phyloP scores from a whole-genome alignment of 2,329 filamentous ascomycete species.

The Colletotrichum filicis region DNA sequence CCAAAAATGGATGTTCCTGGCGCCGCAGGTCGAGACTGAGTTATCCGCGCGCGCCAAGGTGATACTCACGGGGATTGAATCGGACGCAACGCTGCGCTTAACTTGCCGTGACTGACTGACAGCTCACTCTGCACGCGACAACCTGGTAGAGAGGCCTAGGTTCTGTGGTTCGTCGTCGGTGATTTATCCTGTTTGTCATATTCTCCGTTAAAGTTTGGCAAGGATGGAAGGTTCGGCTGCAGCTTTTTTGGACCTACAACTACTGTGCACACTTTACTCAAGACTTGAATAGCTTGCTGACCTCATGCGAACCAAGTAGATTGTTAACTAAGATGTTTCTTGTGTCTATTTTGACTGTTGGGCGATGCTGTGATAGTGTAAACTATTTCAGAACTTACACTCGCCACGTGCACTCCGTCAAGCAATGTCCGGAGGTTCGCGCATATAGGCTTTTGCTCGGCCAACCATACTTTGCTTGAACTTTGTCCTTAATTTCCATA shows the following conservation, averaged over 20 bases:
- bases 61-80: background rate
- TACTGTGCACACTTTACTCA: background rate
- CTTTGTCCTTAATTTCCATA: too few species aligned
- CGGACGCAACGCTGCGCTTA: background rate
- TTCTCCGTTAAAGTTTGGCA: background rate
- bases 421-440: too few species aligned
- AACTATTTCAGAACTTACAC: too few species aligned
- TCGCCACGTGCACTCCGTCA: too few species aligned
- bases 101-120: background rate
- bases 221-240: constrained; percentile 4
- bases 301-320: background rate
- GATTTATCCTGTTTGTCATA: background rate
- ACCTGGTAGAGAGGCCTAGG: background rate
- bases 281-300: background rate
- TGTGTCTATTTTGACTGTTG: background rate
- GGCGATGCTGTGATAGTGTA: too few species aligned
- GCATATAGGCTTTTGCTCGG: too few species aligned
- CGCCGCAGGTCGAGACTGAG: background rate
- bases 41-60: constrained; percentile 3
- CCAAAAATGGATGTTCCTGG: constrained; percentile 15
- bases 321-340: background rate
- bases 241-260: background rate
- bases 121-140: background rate
- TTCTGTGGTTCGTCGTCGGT: background rate
- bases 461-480: too few species aligned